Evolutionary conservation across 768 basidiomycete genomes (phyloP).

Genomic region (Amanita thiersii): DNA sequence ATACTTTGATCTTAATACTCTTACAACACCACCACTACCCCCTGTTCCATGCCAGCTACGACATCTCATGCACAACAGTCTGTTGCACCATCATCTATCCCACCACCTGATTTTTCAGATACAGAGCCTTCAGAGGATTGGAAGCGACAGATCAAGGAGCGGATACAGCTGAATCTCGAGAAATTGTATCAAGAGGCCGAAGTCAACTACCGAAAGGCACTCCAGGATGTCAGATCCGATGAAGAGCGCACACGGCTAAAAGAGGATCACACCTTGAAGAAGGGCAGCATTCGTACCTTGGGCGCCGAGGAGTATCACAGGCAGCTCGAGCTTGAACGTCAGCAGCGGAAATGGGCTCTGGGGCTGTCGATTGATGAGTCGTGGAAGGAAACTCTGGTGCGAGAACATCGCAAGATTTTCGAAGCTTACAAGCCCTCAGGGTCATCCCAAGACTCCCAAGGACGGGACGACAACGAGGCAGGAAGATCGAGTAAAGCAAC

Average conservation of each 20-base stretch:
- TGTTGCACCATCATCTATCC: neutral
- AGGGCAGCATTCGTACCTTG: constrained; percentile 3
- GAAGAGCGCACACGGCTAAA: constrained; percentile 4
- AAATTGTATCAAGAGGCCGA: constrained; percentile 8
- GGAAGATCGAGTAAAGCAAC: neutral
- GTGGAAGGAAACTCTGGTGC: constrained; percentile 7
- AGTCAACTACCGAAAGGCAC: neutral
- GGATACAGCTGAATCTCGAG: constrained; percentile 6
- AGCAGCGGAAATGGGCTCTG: constrained; percentile 8
- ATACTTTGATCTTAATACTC: neutral
- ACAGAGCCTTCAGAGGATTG: constrained; percentile 5
- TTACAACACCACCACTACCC: neutral
- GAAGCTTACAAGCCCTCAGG: constrained; percentile 5
- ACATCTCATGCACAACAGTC: neutral
- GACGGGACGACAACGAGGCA: neutral
- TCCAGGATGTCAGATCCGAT: constrained; percentile 7
- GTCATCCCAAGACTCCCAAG: neutral
- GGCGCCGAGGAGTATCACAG: constrained; percentile 7
- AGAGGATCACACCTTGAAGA: constrained; percentile 4
- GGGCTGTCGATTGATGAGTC: constrained; percentile 5
- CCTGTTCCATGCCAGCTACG: constrained; percentile 1
- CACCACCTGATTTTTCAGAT: constrained; percentile 1
- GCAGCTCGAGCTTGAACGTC: constrained; percentile 7
- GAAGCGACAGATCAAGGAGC: constrained; percentile 9
- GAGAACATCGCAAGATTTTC: constrained; percentile 7